Conservation (phyloP, 1,284 basidiomycete genomes). For the Melampsora americana region DNA sequence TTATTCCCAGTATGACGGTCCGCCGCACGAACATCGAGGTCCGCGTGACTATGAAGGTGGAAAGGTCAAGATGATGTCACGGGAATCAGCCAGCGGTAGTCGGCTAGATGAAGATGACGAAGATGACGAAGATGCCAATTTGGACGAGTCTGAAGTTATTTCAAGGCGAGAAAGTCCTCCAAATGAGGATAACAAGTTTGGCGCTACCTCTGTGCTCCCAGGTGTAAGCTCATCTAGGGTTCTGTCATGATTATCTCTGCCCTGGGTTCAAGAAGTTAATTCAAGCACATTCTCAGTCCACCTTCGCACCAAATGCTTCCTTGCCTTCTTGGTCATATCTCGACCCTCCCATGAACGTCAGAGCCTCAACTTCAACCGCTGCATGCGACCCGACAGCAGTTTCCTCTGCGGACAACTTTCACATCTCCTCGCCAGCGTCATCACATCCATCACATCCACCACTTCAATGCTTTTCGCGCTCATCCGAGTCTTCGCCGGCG, state of each 20-base stretch:
- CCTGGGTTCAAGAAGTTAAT: background rate
- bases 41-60: constrained; percentile 30
- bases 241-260: background rate
- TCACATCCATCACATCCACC: background rate
- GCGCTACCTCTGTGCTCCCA: background rate
- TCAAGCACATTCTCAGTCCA: background rate
- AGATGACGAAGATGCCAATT: constrained; percentile 51
- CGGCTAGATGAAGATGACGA: constrained; percentile 58
- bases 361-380: background rate
- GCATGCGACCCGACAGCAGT: background rate
- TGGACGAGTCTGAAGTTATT: background rate
- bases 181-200: background rate
- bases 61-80: constrained; percentile 57
- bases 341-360: background rate
- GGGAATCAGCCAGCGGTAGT: constrained; percentile 58
- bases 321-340: background rate
- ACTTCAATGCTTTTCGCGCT: background rate
- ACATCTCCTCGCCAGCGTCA: background rate
- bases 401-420: background rate
- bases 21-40: constrained; percentile 42
- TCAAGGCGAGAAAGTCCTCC: background rate
- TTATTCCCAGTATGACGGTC: constrained; percentile 11
- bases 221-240: background rate
- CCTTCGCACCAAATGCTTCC: background rate
- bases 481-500: background rate